Evolutionary conservation across 2,329 filamentous ascomycete genomes (phyloP), one percentile per base, ranked within the genome.

Genomic region (Diaporthe citriasiana): DNA sequence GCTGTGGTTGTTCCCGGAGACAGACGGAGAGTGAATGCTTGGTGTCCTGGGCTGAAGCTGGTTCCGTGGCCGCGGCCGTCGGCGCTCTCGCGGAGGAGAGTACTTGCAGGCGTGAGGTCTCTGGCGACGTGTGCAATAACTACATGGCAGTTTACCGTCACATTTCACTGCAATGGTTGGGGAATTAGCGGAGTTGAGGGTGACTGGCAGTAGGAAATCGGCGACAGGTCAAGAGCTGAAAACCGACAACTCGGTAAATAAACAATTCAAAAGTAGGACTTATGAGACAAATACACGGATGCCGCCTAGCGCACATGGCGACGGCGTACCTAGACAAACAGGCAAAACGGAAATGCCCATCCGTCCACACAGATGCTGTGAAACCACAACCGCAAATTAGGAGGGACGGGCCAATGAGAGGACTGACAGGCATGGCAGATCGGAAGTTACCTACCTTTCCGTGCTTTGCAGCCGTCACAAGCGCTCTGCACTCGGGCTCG

Each of bases 381-480:
- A 38, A 56, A 42, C 40, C 47, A 50, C 55, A 40, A 25, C 22
- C 12, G 47, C 25, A 63, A n/a, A 30, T 45, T 13, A n/a, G 17
- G 38, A 51, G 30, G 27, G 13, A 57, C 25, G 60, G 71, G 35
- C 53, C 86, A 78, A 73, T 51, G 42, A 25, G 15, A 50, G 22
- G 9, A 51, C 47, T 10, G 47, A n/a, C 47, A 51, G 27, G 47
- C n/a, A 30, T 6, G 45, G 45, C 22, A 13, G 56, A 19, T 19
- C 47, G 56, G 66, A 68, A 68, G 45, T 27, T 53, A 19, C 53
- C 25, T 42, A 81, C 80, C 83, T 83, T 89, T 89, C 71, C 87
- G 84, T 15, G 85, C 82, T 77, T 89, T 89, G 82, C 88, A 89
- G 3, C 84, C 83, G 76, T 89, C 87, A 79, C 88, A 89, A 56